Evolutionary conservation across 257 asterid genomes (phyloP).

Genomic region (Handroanthus guayacan): DNA sequence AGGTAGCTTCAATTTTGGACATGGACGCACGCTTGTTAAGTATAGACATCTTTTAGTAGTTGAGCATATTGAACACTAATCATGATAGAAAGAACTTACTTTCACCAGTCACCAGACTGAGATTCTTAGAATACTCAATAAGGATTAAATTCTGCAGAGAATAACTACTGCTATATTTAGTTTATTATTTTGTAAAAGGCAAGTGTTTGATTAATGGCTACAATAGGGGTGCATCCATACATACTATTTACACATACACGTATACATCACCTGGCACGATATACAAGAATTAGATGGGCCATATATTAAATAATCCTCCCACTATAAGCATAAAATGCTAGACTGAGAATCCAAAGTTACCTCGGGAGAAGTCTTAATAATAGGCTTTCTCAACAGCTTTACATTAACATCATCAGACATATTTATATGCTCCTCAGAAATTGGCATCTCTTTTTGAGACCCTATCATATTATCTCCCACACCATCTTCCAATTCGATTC

Average conservation of each 20-base stretch:
- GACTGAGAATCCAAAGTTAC: slow-evolving; percentile 52
- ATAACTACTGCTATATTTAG: slow-evolving; percentile 6
- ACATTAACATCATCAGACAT: slow-evolving; percentile 49
- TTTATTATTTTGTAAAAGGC: slow-evolving; percentile 4
- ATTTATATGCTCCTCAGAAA: slow-evolving; percentile 59
- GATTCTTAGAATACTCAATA: slow-evolving; percentile 21
- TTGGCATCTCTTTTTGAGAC: slow-evolving; percentile 51
- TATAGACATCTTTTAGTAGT: slow-evolving; percentile 3
- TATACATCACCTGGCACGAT: slow-evolving; percentile 20
- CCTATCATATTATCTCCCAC: slow-evolving; percentile 52
- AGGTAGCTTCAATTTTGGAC: not conserved
- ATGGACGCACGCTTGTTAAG: not conserved
- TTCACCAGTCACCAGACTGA: not conserved
- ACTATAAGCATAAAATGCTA: slow-evolving; percentile 25
- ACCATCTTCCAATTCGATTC: slow-evolving; percentile 55
- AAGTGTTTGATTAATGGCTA: slow-evolving; percentile 4
- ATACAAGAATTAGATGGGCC: not conserved
- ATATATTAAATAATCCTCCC: slow-evolving; percentile 40
- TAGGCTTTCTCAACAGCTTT: slow-evolving; percentile 50
- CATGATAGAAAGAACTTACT: slow-evolving; percentile 2
- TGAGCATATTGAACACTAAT: slow-evolving; percentile 19
- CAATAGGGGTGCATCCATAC: not conserved
- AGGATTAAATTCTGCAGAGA: slow-evolving; percentile 25
- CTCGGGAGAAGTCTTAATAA: slow-evolving; percentile 78
- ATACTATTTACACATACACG: slow-evolving; percentile 17